A percentile compares a stretch with the other conserved stretches of the same genome.
Conservation (phyloP, 2,329 filamentous ascomycete genomes). For the Myriosclerotinia duriaeana region DNA sequence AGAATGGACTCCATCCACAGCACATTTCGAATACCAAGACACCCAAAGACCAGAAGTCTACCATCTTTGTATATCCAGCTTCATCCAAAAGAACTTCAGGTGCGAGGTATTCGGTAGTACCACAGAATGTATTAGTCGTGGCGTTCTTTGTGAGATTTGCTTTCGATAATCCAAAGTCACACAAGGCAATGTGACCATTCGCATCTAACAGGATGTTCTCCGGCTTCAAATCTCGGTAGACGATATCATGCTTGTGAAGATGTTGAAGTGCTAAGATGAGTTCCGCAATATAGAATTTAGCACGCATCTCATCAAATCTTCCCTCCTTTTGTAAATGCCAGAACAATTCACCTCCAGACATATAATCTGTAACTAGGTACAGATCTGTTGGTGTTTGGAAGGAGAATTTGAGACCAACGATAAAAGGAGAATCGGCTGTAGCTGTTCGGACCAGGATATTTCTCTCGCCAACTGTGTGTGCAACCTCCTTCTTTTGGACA, state of each 20-base stretch:
- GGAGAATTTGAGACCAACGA: constrained; percentile 96
- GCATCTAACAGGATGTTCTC: constrained; percentile 97
- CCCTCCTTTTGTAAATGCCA: constrained; percentile 98
- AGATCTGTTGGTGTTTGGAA: constrained; percentile 97
- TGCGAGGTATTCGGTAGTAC: constrained; percentile 95
- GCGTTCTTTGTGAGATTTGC: constrained; percentile 96
- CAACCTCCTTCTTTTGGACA: constrained; percentile 98
- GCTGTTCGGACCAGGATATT: constrained; percentile 97
- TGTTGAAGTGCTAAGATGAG: constrained; percentile 93
- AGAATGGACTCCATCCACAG: constrained; percentile 98
- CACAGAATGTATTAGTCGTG: constrained; percentile 98
- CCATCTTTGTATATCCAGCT: constrained; percentile 98
- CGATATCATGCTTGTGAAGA: constrained; percentile 94
- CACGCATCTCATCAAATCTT: constrained; percentile 88
- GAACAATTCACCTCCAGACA: constrained; percentile 97
- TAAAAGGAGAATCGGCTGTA: constrained; percentile 93
- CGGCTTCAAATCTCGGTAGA: constrained; percentile 95
- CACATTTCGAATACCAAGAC: constrained; percentile 99
- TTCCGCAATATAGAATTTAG: constrained; percentile 98
- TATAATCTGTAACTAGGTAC: constrained; percentile 98
- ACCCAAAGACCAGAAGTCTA: constrained; percentile 98
- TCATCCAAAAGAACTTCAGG: constrained; percentile 95
- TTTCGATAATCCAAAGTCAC: constrained; percentile 96
- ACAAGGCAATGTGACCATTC: constrained; percentile 95
- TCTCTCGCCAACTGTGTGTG: constrained; percentile 92